A percentile compares a stretch with the other conserved stretches of the same genome.
Conservation (phyloP, 2,329 filamentous ascomycete genomes). For the Ophiostoma quercus region DNA sequence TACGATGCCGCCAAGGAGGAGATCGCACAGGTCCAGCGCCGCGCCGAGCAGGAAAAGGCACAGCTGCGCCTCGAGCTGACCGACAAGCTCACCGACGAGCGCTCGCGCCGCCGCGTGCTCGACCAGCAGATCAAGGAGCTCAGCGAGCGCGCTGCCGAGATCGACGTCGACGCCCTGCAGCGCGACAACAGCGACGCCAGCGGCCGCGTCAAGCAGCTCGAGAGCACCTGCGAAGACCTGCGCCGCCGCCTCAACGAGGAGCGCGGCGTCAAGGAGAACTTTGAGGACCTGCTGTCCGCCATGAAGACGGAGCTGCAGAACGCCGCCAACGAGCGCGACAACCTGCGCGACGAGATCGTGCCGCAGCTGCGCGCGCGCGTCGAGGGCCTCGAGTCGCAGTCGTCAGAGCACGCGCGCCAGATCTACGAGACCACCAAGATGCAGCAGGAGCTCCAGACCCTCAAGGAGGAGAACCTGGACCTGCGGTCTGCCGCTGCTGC, state of each 20-base stretch:
- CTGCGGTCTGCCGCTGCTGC: slow-evolving; percentile 11
- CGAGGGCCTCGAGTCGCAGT: slow-evolving; percentile 71
- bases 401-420: slow-evolving; percentile 64
- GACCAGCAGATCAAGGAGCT: slow-evolving; percentile 81
- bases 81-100: slow-evolving; percentile 81
- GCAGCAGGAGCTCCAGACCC: slow-evolving; percentile 71
- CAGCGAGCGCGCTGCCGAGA: slow-evolving; percentile 67
- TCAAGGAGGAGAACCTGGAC: slow-evolving; percentile 47
- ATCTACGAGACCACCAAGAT: slow-evolving; percentile 77
- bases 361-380: slow-evolving; percentile 71
- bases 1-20: slow-evolving; percentile 61
- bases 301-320: slow-evolving; percentile 77
- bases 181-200: slow-evolving; percentile 41
- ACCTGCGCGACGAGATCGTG: slow-evolving; percentile 81
- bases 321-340: slow-evolving; percentile 82
- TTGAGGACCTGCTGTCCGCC: slow-evolving; percentile 83
- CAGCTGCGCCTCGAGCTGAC: slow-evolving; percentile 79
- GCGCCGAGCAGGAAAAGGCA: slow-evolving; percentile 85
- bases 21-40: slow-evolving; percentile 74
- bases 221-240: slow-evolving; percentile 74
- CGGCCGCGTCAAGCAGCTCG: slow-evolving; percentile 68
- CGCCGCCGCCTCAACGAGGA: slow-evolving; percentile 79
- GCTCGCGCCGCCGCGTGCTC: slow-evolving; percentile 65
- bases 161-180: slow-evolving; percentile 46
- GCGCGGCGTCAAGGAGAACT: slow-evolving; percentile 80